Evolutionary conservation across 2,329 filamentous ascomycete genomes (phyloP), one percentile per base, ranked within the genome.

Genomic region (Botryotinia convoluta): DNA sequence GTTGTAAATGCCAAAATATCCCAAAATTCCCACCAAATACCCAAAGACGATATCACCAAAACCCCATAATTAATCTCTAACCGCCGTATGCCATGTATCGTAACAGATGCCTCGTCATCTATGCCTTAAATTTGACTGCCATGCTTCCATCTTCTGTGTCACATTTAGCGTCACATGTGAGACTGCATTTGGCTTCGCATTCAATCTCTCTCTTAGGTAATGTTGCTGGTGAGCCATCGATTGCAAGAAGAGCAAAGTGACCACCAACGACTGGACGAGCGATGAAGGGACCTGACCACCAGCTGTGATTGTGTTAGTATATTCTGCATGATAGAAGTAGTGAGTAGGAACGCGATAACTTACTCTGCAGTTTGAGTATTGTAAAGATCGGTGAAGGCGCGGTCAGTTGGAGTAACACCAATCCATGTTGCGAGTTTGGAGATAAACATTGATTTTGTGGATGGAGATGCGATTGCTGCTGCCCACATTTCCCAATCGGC

Each of bases 401-500:
- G 85, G 81, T 94, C 89, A 0, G 90, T 93, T 1, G 83, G 84
- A 1, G 93, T 97, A 78, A 90, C 88, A 77, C 92, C 91, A 78
- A 97, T 86, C 92, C 93, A 97, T 72, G 83, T 84, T 2, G 92
- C 92, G 51, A 95, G 87, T 60, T 88, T 87, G 71, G 89, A 85
- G 72, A 95, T 85, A 78, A 97, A 92, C 80, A 90, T 86, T 14
- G 85, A 82, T 70, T 90, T 86, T 1, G 92, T 92, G 45, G 85
- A 82, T 64, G 85, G 81, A 63, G 87, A 87, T 0, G 92, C 87
- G 14, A 95, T 91, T 18, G 93, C 91, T n/a, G 94, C 94, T 8
- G 89, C 88, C 83, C 94, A 95, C 75, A 96, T 90, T 81, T 95
- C 89, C 94, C 94, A 97, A 84, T 97, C 94, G 0, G 77, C 76